Base-by-base conservation (phyloP, 257 asterid species). In the Scutellaria galericulata region DNA sequence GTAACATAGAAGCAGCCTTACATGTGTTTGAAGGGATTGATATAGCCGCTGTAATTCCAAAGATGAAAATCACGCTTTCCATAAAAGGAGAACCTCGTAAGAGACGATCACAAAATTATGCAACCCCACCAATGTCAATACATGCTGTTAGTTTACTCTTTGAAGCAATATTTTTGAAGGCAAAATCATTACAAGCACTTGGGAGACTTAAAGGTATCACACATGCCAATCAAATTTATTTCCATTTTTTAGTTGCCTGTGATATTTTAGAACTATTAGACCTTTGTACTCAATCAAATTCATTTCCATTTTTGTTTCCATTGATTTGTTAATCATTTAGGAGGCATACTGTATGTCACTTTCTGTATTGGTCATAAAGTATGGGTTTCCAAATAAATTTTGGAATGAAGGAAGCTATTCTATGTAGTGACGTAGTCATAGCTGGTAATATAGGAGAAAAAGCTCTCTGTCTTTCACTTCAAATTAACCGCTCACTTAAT, bases 21-120 rank as follows among this genome's bases (percentile, higher is more conserved):
- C 96, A 88, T 74, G 98, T 94, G 64, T 94, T 91, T 55, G 96
- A 91, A 86, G 97, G 98, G 74, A 94, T 94, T 15, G 97, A 94
- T 73, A 75, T 91, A 77, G 79, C 84, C 77, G 82, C 95, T 31
- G 86, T 89, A 59, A 82, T 84, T 61, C 89, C 95, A 71, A 91
- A 88, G 83, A 89, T 94, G 82, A 94, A 88, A 81, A 79, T 78
- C 59, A 71, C 96, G 0, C 88, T 94, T 57, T 80, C 95, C 31
- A 75, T 51, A 71, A 78, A 68, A 76, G 88, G 84, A 66, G 97
- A 77, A 72, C 76, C 83, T 75, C 87, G 67, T 64, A 86, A 58
- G 85, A 85, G 88, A 75, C 86, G 63, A 18, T 81, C 89, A 12
- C 90, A 83, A 46, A 84, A 82, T 66, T 81, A 68, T 80, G 89